These are phyloP conservation scores for Kodamaea alishanica DNA, from an alignment of 1,139 yeast species.

Conservation along the genomic window DNA sequence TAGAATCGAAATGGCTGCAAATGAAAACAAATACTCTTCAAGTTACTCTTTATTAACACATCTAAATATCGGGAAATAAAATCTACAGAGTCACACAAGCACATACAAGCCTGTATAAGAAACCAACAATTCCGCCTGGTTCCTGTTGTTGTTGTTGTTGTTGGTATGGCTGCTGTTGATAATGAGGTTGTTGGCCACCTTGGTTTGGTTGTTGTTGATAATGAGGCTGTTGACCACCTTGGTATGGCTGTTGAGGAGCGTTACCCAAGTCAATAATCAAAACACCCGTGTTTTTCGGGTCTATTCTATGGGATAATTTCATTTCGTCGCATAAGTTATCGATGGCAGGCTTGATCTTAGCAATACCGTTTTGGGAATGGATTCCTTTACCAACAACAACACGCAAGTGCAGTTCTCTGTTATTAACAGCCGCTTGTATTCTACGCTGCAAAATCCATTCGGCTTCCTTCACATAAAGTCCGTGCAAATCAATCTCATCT, in stretches of 20 bases:
- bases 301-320: conserved; percentile 56
- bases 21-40: too few species aligned
- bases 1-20: too few species aligned
- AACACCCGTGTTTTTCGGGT: conserved; percentile 76
- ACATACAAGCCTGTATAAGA: too few species aligned
- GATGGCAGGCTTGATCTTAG: conserved; percentile 87
- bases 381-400: conserved; percentile 94
- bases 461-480: conserved; percentile 87
- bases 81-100: too few species aligned
- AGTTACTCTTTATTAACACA: too few species aligned
- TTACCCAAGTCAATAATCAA: conserved; percentile 59
- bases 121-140: too few species aligned
- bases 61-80: too few species aligned
- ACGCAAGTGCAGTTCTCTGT: conserved; percentile 53
- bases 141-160: conserved; percentile 24
- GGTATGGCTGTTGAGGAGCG: conserved; percentile 28
- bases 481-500: conserved; percentile 92
- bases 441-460: conserved; percentile 70
- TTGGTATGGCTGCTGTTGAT: conserved; percentile 19
- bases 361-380: conserved; percentile 77
- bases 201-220: conserved; percentile 26
- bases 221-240: conserved; percentile 26
- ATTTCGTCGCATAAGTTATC: conserved; percentile 70
- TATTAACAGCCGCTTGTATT: conserved; percentile 58
- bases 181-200: conserved; percentile 19